Percentiles rank a stretch among this genome's conserved stretches.
phyloP scores from a whole-genome alignment of 2,329 filamentous ascomycete genomes.

The Arthroderma sp. region DNA sequence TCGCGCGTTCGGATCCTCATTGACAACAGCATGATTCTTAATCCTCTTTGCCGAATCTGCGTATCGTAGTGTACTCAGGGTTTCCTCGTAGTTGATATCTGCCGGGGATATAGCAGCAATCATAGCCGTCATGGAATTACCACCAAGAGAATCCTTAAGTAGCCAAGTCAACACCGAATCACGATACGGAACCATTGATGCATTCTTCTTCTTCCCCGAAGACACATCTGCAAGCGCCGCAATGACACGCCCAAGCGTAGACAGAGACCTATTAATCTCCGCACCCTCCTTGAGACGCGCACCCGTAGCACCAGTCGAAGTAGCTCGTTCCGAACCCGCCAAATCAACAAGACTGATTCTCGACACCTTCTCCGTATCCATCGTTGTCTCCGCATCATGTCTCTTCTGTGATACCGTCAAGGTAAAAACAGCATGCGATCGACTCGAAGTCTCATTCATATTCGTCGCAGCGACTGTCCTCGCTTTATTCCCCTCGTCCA shows the following conservation, averaged over 20 bases:
- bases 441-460: conserved; percentile 99
- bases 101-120: conserved; percentile 97
- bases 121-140: conserved; percentile 99
- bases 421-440: conserved; percentile 96
- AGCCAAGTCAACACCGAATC: conserved; percentile 95
- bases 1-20: conserved; percentile 94
- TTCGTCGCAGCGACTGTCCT: conserved; percentile 95
- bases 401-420: conserved; percentile 90
- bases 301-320: conserved; percentile 91
- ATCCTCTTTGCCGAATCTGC: conserved; percentile 97
- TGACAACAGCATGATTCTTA: conserved; percentile 99
- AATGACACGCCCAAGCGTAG: conserved; percentile 93
- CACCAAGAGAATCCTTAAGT: conserved; percentile 88
- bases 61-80: conserved; percentile 85
- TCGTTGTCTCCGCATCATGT: conserved; percentile 79
- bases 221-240: conserved; percentile 86
- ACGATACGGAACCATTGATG: conserved; percentile 79
- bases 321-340: conserved; percentile 92
- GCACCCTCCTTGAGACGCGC: conserved; percentile 93
- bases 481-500: conserved; percentile 99
- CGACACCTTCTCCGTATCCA: conserved; percentile 95
- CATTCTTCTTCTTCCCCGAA: conserved; percentile 63
- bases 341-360: conserved; percentile 97
- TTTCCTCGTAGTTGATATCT: conserved; percentile 98
- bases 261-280: conserved; percentile 94